These are phyloP conservation scores for Cornus suecica DNA, from an alignment of 148 eudicot genomes.

Conservation along the genomic window DNA sequence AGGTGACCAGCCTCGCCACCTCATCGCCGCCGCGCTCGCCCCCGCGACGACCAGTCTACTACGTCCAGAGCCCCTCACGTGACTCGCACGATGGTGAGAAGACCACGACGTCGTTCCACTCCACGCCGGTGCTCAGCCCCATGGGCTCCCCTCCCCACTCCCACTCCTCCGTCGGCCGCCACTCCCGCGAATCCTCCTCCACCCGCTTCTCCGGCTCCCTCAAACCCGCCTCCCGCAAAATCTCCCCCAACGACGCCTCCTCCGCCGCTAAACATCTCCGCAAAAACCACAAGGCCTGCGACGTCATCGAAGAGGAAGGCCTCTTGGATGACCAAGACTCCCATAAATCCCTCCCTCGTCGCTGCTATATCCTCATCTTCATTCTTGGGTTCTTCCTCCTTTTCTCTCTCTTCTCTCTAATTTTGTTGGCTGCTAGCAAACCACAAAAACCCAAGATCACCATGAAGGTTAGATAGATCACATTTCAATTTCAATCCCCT, in stretches of 20 bases:
- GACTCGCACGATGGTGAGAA: slow-evolving; percentile 88
- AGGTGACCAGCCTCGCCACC: slow-evolving; percentile 70
- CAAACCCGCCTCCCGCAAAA: slow-evolving; percentile 67
- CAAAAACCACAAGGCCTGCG: slow-evolving; percentile 28
- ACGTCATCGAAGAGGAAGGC: slow-evolving; percentile 75
- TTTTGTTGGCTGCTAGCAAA: slow-evolving; percentile 70
- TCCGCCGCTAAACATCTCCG: slow-evolving; percentile 22
- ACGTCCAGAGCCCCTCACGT: slow-evolving; percentile 80
- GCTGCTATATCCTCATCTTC: slow-evolving; percentile 53
- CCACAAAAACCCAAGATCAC: slow-evolving; percentile 73
- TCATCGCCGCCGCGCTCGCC: slow-evolving; percentile 70
- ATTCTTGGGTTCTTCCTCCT: slow-evolving; percentile 55
- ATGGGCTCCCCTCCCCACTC: slow-evolving; percentile 76
- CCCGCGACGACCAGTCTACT: slow-evolving; percentile 64
- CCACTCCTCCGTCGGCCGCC: slow-evolving; percentile 73
- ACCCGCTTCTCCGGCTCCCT: slow-evolving; percentile 78
- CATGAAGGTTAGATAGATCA: slow-evolving; percentile 43
- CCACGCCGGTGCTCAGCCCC: slow-evolving; percentile 71
- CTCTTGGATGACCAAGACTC: slow-evolving; percentile 46
- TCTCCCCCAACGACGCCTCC: slow-evolving; percentile 45
- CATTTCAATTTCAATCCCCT: background rate
- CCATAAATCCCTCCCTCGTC: slow-evolving; percentile 35
- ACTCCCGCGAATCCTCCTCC: slow-evolving; percentile 78
- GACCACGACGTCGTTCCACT: slow-evolving; percentile 70
- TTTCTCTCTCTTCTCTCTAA: slow-evolving; percentile 56